Evolutionary conservation across 345 rosid species (phyloP).

Genomic region (Camelina neglecta): DNA sequence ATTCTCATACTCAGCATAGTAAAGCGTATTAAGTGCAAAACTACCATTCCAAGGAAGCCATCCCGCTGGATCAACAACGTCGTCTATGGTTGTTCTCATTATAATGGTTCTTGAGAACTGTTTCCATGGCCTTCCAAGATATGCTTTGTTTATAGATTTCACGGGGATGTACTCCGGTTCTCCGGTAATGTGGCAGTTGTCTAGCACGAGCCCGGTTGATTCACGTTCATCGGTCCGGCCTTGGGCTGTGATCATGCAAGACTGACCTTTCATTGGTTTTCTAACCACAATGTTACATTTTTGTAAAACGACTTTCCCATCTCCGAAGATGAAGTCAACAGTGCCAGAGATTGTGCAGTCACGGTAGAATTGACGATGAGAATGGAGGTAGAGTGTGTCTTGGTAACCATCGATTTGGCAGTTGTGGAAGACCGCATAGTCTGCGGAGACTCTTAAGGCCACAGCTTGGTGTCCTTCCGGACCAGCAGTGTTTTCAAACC

Average conservation of each 20-base stretch:
- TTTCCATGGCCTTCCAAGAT: slow-evolving; percentile 81
- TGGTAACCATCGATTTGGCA: slow-evolving; percentile 44
- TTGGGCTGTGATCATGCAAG: slow-evolving; percentile 38
- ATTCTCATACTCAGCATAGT: slow-evolving; percentile 53
- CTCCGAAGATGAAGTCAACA: slow-evolving; percentile 46
- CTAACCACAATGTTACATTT: slow-evolving; percentile 37
- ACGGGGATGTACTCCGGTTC: slow-evolving; percentile 36
- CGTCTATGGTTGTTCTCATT: slow-evolving; percentile 54
- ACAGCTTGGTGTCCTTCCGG: slow-evolving; percentile 40
- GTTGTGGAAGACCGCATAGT: slow-evolving; percentile 16
- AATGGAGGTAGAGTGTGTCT: slow-evolving; percentile 40
- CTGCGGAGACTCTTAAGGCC: slow-evolving; percentile 29
- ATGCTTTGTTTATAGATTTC: slow-evolving; percentile 38
- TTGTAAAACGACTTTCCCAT: slow-evolving; percentile 16
- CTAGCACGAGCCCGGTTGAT: slow-evolving; percentile 27
- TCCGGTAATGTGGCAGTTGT: slow-evolving; percentile 31
- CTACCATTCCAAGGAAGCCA: slow-evolving; percentile 59
- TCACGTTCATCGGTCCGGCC: slow-evolving; percentile 21
- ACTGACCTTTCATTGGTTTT: slow-evolving; percentile 32
- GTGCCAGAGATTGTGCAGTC: slow-evolving; percentile 40
- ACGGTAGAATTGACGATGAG: slow-evolving; percentile 41
- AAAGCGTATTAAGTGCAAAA: slow-evolving; percentile 54
- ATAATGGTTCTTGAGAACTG: slow-evolving; percentile 58
- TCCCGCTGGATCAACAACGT: slow-evolving; percentile 62
- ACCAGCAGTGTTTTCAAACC: slow-evolving; percentile 41